Conservation (phyloP, 176 grass and related monocot species). For the Bromus sterilis region DNA sequence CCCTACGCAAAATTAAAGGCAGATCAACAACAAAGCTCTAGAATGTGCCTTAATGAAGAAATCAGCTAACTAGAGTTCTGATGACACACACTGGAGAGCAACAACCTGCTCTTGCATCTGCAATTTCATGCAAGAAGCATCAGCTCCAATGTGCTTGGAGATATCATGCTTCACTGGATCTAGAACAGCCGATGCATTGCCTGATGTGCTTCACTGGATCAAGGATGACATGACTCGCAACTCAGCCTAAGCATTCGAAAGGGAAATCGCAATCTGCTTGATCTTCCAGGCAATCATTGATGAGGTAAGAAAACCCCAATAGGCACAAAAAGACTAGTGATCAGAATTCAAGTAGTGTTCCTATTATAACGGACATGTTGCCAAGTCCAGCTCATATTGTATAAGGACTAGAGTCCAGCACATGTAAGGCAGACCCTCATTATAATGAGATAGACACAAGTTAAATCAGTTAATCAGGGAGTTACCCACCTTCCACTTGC, state of each 20-base stretch:
- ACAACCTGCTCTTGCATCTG: neutral
- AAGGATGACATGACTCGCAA: neutral
- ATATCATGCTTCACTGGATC: neutral
- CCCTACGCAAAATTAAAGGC: neutral
- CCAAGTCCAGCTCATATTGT: neutral
- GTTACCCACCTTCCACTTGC: neutral
- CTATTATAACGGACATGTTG: neutral
- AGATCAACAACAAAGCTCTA: neutral
- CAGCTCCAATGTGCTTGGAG: neutral
- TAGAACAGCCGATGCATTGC: neutral
- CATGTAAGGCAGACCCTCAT: neutral
- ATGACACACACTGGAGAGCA: neutral
- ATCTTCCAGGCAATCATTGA: neutral
- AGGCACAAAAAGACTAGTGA: neutral
- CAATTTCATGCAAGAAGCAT: neutral
- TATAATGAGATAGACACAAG: neutral
- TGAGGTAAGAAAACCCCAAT: neutral
- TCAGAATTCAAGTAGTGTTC: neutral
- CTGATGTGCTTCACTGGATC: neutral
- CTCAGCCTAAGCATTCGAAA: neutral
- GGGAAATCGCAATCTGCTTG: neutral
- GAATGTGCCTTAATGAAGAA: neutral
- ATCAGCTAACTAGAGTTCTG: neutral
- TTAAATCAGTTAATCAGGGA: neutral
- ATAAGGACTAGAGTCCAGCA: neutral